Evolutionary conservation across 371 early-diverging fungal genomes (phyloP), one percentile per base, ranked within the genome.

Genomic region (Mucor sp.): DNA sequence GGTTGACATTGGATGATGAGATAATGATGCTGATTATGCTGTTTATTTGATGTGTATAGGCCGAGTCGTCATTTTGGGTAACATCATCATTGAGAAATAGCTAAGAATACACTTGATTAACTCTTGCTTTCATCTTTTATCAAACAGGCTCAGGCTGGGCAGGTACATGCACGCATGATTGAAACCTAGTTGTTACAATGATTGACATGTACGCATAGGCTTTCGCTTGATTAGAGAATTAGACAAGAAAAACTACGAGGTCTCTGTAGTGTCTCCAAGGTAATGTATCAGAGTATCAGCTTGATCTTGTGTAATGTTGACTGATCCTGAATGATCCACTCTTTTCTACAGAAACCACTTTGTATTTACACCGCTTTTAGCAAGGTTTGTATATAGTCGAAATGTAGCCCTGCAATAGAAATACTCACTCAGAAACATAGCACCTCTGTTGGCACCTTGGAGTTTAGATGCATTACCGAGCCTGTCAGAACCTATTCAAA

Each of bases 401-500:
- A 44, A 19, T 47, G 19, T 6, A 48, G 39, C 12, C 27, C 47
- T 25, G 19, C 7, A 44, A 6, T 6, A 17, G 17, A 44, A n/a
- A 6, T 44, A 44, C 19, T 44, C 44, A 44, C 7, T 17, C 6
- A 19, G 12, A n/a, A n/a, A 39, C 30, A 30, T 30, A 88, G 88
- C 63, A 89, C 90, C 8, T 84, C 91, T 0, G 94, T 94, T 21
- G 95, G 95, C 4, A 94, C 95, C 12, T 84, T 95, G 25, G 95
- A 95, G 72, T 92, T 90, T 72, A 84, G 94, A 60, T 91, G 89
- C 63, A 87, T 92, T 58, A 79, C 88, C 17, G 93, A 94, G 72
- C 89, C 91, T n/a, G 83, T 91, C 2, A 77, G 91, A 30, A 79
- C 83, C 0, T 86, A 88, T 65, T 81, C 85, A 28, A 80, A 84